Evolutionary conservation across 1,284 basidiomycete species (phyloP).

Genomic region (Rhodotorula sp.): DNA sequence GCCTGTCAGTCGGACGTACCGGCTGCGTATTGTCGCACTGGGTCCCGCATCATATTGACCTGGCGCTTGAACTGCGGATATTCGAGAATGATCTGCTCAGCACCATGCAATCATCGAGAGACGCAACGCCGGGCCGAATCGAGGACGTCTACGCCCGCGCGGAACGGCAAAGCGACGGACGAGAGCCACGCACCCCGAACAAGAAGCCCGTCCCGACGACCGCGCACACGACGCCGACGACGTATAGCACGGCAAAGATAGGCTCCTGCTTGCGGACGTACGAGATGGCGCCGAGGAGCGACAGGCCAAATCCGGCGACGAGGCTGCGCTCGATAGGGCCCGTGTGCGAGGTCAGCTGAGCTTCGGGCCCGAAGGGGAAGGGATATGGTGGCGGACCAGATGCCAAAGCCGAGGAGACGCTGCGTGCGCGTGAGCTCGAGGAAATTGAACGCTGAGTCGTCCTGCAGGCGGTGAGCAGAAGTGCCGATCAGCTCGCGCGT

Average conservation of each 20-base stretch:
- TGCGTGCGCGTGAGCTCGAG: constrained; percentile 74
- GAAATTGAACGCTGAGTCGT: constrained; percentile 65
- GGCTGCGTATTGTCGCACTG: constrained; percentile 35
- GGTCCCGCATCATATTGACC: constrained; percentile 65
- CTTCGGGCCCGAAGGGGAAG: not conserved
- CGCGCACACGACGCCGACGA: constrained; percentile 76
- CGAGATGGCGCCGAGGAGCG: constrained; percentile 75
- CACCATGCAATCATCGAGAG: too few species aligned
- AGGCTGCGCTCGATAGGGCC: not conserved
- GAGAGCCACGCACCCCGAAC: constrained; percentile 64
- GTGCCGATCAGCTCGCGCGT: not conserved
- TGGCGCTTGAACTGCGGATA: constrained; percentile 70
- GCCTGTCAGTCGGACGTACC: not conserved
- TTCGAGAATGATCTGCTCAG: too few species aligned
- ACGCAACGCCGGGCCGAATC: too few species aligned
- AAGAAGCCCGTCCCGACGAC: constrained; percentile 87
- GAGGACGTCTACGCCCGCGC: too few species aligned
- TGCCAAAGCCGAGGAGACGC: constrained; percentile 77
- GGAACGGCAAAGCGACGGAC: not conserved
- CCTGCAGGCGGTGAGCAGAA: not conserved
- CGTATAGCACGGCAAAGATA: constrained; percentile 84
- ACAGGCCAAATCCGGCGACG: constrained; percentile 56
- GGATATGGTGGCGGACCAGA: constrained; percentile 59
- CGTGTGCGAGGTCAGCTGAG: not conserved
- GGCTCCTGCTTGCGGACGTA: constrained; percentile 66